phyloP scores from a whole-genome alignment of 805 yeast genomes.

The Monosporozyma servazzii region DNA sequence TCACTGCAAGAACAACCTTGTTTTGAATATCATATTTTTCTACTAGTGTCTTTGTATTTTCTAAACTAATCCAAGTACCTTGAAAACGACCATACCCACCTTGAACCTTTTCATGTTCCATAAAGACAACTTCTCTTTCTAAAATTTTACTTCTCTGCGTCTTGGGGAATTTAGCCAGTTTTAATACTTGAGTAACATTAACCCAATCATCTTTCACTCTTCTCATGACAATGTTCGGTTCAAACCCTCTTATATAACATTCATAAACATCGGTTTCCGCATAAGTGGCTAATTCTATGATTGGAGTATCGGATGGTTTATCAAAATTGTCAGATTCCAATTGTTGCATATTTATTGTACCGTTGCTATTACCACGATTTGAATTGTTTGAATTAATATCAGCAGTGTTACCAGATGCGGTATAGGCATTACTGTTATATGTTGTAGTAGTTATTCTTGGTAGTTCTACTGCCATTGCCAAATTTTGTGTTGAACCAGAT shows the following conservation, averaged over 20 bases:
- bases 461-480: neutral
- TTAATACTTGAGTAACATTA: constrained; percentile 73
- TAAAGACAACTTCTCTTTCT: constrained; percentile 64
- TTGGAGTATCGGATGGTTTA: neutral
- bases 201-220: constrained; percentile 91
- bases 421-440: neutral
- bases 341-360: neutral
- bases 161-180: constrained; percentile 69
- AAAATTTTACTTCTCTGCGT: constrained; percentile 69
- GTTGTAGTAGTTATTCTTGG: constrained; percentile 3
- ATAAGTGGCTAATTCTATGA: constrained; percentile 36
- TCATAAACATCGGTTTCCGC: constrained; percentile 49
- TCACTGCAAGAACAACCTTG: constrained; percentile 40
- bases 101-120: constrained; percentile 69
- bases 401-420: too few species aligned
- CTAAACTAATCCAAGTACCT: constrained; percentile 78
- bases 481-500: neutral
- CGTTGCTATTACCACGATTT: neutral
- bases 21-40: constrained; percentile 43
- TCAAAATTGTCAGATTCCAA: neutral
- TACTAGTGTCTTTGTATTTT: constrained; percentile 51
- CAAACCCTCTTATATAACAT: constrained; percentile 48
- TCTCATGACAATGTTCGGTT: constrained; percentile 52
- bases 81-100: constrained; percentile 83
- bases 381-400: neutral